Base-by-base conservation (phyloP, 1,139 yeast genomes). In the Lodderomyces orthopsilosis region DNA sequence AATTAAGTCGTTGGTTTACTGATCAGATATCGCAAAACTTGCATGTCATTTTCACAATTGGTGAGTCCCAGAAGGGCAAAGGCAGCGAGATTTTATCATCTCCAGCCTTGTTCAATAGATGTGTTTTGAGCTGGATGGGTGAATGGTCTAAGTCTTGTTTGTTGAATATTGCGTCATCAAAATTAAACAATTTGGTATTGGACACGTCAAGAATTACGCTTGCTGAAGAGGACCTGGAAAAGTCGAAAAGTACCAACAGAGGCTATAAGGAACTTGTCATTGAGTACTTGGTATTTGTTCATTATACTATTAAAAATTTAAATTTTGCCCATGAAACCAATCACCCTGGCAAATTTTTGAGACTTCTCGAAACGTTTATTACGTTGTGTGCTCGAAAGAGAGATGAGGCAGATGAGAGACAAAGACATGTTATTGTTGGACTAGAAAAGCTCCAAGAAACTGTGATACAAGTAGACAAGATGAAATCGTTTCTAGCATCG, bases 101-200 rank as follows among this genome's bases (percentile, higher is more conserved):
- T 0, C 96, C 98, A 0, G 98, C 98, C 0, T 66, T 93, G 33
- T 85, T 89, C 63, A 93, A 93, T 57, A 72, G 98, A 56, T 93
- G 98, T 67, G 95, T 89, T 3, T 64, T 91, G 35, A 81, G 84
- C 56, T 89, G 95, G 91, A 83, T 89, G 84, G 96, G 96, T 3
- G 81, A 81, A 45, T 91, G 97, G 97, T 70, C 83, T 0, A 53
- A 57, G 7, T 49, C 53, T 0, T 67, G 90, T 0, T 61, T 84
- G 42, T 52, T 53, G 14, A 79, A 79, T 42, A 79, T 89, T 34
- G 80, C 80, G 0, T 44, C 56, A 0, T 65, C 73, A 4, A 52
- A 70, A 23, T 62, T 82, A 2, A 63, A 63, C 12, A 50, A 61
- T 9, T 57, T 81, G 13, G 85, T 90, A 3, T 58, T 85, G 22